These are phyloP conservation scores for Biscutella laevigata DNA, from an alignment of 441 rosid species.

Conservation along the genomic window DNA sequence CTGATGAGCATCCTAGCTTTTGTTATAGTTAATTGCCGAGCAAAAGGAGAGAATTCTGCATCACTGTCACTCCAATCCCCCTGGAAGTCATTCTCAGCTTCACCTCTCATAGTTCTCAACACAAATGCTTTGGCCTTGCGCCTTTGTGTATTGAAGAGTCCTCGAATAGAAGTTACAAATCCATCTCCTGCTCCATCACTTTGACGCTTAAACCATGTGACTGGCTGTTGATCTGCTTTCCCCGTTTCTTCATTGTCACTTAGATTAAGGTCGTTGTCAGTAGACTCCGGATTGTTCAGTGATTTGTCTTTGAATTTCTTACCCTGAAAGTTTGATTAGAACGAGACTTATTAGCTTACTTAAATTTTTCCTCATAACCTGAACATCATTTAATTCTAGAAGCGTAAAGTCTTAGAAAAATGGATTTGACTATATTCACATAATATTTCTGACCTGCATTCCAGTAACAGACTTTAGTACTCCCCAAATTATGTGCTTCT, in stretches of 20 bases:
- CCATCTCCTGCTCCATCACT: slow-evolving; percentile 99
- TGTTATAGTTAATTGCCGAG: slow-evolving; percentile 87
- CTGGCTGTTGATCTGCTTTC: slow-evolving; percentile 60
- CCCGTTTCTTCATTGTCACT: slow-evolving; percentile 75
- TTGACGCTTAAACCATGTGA: slow-evolving; percentile 72
- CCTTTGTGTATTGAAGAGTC: slow-evolving; percentile 88
- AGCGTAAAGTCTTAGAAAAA: background rate
- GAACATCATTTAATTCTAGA: background rate
- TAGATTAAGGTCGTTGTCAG: slow-evolving; percentile 71
- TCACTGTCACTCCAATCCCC: slow-evolving; percentile 98
- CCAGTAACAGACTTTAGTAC: slow-evolving; percentile 90
- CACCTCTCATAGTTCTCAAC: slow-evolving; percentile 95
- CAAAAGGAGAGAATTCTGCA: slow-evolving; percentile 73
- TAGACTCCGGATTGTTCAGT: slow-evolving; percentile 45
- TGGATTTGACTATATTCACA: too few relatives aligned
- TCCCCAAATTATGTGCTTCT: slow-evolving; percentile 95
- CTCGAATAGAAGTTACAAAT: slow-evolving; percentile 86
- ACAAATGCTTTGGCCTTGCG: slow-evolving; percentile 95
- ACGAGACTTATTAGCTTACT: too few relatives aligned
- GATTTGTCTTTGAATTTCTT: slow-evolving; percentile 96
- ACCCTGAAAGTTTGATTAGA: slow-evolving; percentile 75
- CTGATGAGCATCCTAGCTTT: slow-evolving; percentile 80
- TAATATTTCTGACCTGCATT: too few relatives aligned
- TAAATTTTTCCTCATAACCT: background rate
- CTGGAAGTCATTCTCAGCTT: slow-evolving; percentile 79